Percentiles rank a stretch among this genome's conserved stretches.
These are phyloP conservation scores for Areca catechu DNA, from an alignment of 176 grass and related monocot genomes.

Conservation along the genomic window DNA sequence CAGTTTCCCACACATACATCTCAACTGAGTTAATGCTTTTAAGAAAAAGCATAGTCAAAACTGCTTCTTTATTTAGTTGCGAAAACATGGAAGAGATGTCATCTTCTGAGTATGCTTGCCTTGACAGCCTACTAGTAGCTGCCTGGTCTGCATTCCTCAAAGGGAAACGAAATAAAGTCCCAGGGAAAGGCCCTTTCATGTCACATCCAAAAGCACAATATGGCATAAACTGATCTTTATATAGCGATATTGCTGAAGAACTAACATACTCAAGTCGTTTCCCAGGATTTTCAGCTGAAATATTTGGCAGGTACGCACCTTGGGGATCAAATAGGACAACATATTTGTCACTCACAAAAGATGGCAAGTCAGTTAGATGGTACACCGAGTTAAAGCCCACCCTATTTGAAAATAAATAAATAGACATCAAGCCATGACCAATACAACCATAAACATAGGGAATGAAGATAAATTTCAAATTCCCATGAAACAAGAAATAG, in stretches of 20 bases:
- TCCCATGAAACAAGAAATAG: too few species aligned
- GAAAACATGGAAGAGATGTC: slow-evolving; percentile 61
- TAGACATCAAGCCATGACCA: too few species aligned
- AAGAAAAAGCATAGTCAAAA: slow-evolving; percentile 87
- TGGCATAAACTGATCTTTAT: slow-evolving; percentile 67
- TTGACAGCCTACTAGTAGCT: slow-evolving; percentile 57
- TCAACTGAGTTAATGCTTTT: slow-evolving; percentile 75
- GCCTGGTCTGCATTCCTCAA: slow-evolving; percentile 60
- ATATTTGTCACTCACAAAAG: slow-evolving; percentile 91
- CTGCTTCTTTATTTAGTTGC: slow-evolving; percentile 70
- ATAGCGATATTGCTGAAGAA: slow-evolving; percentile 57
- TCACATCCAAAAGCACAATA: slow-evolving; percentile 82
- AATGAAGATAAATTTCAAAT: too few species aligned
- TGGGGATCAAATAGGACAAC: slow-evolving; percentile 91
- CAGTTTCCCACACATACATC: slow-evolving; percentile 86
- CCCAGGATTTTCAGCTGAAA: slow-evolving; percentile 81
- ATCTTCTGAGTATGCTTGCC: slow-evolving; percentile 77
- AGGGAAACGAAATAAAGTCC: slow-evolving; percentile 95
- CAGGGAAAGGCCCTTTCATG: slow-evolving; percentile 61
- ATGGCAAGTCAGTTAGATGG: slow-evolving; percentile 91
- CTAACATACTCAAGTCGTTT: slow-evolving; percentile 95
- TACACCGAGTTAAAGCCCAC: slow-evolving; percentile 99
- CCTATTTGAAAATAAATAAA: slow-evolving; percentile 21
- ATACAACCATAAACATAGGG: too few species aligned
- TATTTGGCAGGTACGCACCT: slow-evolving; percentile 82